phyloP scores from a whole-genome alignment of 1,284 basidiomycete genomes.

The Microbotryum saponariae region DNA sequence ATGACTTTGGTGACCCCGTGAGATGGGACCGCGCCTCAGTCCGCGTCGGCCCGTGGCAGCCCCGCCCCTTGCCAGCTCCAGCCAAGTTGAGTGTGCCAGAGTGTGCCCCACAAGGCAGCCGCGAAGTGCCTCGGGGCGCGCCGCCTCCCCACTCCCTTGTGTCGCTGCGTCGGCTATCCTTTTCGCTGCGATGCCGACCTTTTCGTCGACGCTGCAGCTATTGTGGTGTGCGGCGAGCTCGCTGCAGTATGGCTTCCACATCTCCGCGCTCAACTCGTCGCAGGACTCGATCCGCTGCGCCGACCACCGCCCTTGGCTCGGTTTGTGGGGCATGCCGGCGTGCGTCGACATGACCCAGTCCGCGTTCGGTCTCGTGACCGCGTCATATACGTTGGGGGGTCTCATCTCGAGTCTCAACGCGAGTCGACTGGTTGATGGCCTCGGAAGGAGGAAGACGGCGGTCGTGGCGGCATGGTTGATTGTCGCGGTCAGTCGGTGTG shows the following conservation, averaged over 20 bases:
- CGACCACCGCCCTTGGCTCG: background rate
- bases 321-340: slow-evolving; percentile 5
- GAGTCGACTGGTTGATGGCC: slow-evolving; percentile 27
- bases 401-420: slow-evolving; percentile 36
- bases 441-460: slow-evolving; percentile 29
- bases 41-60: too few species aligned
- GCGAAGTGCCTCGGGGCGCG: too few species aligned
- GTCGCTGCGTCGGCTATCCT: too few species aligned
- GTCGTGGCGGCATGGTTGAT: slow-evolving; percentile 11
- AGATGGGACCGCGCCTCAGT: too few species aligned
- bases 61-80: too few species aligned
- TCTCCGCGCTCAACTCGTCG: slow-evolving; percentile 27
- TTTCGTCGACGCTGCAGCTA: too few species aligned
- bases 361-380: slow-evolving; percentile 32
- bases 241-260: slow-evolving; percentile 35
- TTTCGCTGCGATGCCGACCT: too few species aligned
- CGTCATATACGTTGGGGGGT: slow-evolving; percentile 43
- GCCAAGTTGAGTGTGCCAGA: too few species aligned
- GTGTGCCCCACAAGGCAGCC: too few species aligned
- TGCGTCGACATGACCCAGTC: slow-evolving; percentile 21
- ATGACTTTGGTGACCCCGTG: too few species aligned
- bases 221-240: too few species aligned
- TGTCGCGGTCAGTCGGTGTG: slow-evolving; percentile 10
- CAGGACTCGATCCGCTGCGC: slow-evolving; percentile 26
- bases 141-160: too few species aligned